Evolutionary conservation across 495 filamentous ascomycete species (phyloP), one percentile per base, ranked within the genome.

Genomic region (Penicillium ochrochloron): DNA sequence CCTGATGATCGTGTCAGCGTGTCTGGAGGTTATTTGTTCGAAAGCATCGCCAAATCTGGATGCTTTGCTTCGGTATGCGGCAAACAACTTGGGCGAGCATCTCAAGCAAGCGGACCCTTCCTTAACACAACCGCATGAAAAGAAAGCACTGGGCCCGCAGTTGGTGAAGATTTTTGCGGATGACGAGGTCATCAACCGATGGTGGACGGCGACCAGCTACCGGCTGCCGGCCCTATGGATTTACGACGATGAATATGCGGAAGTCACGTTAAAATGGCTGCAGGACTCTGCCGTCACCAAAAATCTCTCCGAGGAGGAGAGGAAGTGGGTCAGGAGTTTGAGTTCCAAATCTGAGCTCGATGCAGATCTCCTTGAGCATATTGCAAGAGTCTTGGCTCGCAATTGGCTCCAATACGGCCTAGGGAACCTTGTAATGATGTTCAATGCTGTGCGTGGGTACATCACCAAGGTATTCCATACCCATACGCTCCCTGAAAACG

Each of bases 331-430:
- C 10, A 65, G 56, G 37, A 68, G 57, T 52, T 29, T 70, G 35
- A 68, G 57, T 57, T 70, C 68, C 5, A 70, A 70, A 23, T 70
- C 65, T 0, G 60, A 65, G 11, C 65, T 52, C 12, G 68, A 70
- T 46, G 68, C 68, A 52, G 68, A 70, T 63, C 27, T 70, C n/a
- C 56, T 70, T 8, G 65, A 70, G 29, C 68, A 66, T 19, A 57
- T 70, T 5, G 60, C 23, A 2, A 53, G 11, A n/a, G 19, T 50
- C n/a, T 2, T 63, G n/a, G 68, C 62, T 12, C 65, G 39, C 10
- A 25, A 17, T 10, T 70, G 68, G 68, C 63, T 70, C 1, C 59
- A 68, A 23, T n/a, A n/a, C 0, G 46, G 59, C 12, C 23, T 6
- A 0, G 21, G 11, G 1, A 29, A 35, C 21, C 5, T 61, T 54